phyloP scores from a whole-genome alignment of 2,329 filamentous ascomycete species.

The Scedosporium boydii region DNA sequence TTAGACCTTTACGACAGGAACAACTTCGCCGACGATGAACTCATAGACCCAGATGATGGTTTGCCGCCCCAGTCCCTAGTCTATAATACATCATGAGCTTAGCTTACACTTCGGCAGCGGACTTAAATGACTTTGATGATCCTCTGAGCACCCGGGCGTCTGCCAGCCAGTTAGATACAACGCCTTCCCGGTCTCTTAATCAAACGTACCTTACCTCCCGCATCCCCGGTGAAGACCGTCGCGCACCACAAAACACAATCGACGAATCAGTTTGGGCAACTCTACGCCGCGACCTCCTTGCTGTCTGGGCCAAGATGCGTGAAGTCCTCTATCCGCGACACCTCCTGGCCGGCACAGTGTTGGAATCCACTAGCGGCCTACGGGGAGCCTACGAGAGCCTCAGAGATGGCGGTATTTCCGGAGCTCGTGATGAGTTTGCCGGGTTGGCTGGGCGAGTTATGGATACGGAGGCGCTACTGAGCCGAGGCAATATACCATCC shows the following conservation, averaged over 20 bases:
- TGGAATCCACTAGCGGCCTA: conserved; percentile 42
- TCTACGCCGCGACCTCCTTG: conserved; percentile 80
- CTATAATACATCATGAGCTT: not conserved
- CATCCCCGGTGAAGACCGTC: conserved; percentile 87
- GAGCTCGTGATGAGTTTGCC: conserved; percentile 52
- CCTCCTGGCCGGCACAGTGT: conserved; percentile 64
- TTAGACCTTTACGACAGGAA: conserved; percentile 8
- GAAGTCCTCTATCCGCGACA: conserved; percentile 96
- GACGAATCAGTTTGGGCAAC: conserved; percentile 98
- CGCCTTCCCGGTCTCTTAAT: conserved; percentile 54
- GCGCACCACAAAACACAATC: conserved; percentile 84
- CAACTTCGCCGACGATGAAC: conserved; percentile 55
- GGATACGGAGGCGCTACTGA: conserved; percentile 51
- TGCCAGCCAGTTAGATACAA: conserved; percentile 76
- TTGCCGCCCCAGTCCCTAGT: conserved; percentile 14
- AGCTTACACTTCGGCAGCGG: conserved; percentile 41
- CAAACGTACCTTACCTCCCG: conserved; percentile 79
- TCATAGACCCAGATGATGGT: conserved; percentile 77
- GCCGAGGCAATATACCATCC: conserved; percentile 68
- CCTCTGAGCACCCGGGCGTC: conserved; percentile 52
- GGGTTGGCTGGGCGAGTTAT: conserved; percentile 52
- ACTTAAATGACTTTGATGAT: conserved; percentile 89
- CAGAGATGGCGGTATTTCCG: conserved; percentile 46
- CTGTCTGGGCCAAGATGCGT: conserved; percentile 96
- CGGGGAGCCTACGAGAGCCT: conserved; percentile 54